Evolutionary conservation across 1,284 basidiomycete genomes (phyloP).

Genomic region (Somion occarium): DNA sequence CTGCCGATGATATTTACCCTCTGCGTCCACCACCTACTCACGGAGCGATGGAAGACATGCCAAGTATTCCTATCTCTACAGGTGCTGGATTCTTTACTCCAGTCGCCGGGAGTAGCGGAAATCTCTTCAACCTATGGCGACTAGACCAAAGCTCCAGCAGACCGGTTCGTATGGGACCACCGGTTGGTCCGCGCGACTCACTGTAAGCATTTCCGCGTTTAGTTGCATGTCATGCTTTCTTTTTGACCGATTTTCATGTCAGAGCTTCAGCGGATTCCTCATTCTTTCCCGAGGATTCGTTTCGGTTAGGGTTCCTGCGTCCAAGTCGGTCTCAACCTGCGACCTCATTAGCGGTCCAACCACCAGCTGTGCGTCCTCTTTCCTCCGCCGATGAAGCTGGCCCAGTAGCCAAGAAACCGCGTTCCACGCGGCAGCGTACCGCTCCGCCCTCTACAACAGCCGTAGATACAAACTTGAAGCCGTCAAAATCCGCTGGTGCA

Average conservation of each 20-base stretch:
- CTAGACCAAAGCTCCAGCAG: constrained; percentile 29
- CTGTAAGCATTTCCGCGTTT: constrained; percentile 38
- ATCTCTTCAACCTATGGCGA: constrained; percentile 50
- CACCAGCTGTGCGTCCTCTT: constrained; percentile 56
- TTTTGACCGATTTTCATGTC: constrained; percentile 4
- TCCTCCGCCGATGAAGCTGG: constrained; percentile 78
- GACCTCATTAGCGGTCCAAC: constrained; percentile 31
- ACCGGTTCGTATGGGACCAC: constrained; percentile 45
- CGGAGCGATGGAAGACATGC: constrained; percentile 43
- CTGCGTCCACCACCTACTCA: constrained; percentile 54
- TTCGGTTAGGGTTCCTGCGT: constrained; percentile 40
- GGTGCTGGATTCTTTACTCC: constrained; percentile 79
- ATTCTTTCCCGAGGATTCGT: constrained; percentile 55
- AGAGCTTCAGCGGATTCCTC: constrained; percentile 62
- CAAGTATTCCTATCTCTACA: constrained; percentile 47
- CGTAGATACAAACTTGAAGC: constrained; percentile 32
- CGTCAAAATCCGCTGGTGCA: constrained; percentile 43
- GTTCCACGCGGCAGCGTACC: constrained; percentile 56
- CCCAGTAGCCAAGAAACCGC: constrained; percentile 68
- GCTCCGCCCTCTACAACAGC: constrained; percentile 31
- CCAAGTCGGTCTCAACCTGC: constrained; percentile 29
- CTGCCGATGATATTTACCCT: constrained; percentile 68
- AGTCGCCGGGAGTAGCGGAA: constrained; percentile 48
- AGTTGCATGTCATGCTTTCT: not conserved
- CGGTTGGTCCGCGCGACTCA: constrained; percentile 51